Evolutionary conservation across 139 green algal genomes (phyloP), one percentile per base, ranked within the genome.

Genomic region (Yamagishiella unicocca): DNA sequence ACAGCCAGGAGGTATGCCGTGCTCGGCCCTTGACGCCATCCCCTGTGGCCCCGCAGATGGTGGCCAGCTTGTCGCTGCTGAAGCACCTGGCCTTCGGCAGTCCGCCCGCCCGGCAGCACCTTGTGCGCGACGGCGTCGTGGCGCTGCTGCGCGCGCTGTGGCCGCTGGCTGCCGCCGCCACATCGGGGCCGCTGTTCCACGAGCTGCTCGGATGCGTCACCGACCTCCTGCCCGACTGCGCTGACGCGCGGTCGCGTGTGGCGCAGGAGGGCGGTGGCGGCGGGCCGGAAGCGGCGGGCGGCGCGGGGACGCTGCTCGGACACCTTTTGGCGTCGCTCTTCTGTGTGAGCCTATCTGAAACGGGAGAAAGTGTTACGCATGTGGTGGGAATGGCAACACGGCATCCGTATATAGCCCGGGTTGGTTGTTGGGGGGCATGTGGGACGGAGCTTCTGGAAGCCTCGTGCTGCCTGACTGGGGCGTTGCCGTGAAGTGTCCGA

Each of bases 151-250:
- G 77, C 33, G n/a, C 74, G 67, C 43, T 91, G 17, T 93, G 90
- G 90, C 88, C 82, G 50, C 27, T 38, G 67, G 87, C 81, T 3
- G 58, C 58, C 24, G 43, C 84, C n/a, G 40, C 50, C 75, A 89
- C 75, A 6, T 45, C 84, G n/a, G 78, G 74, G 7, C 76, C 89
- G 9, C 85, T 91, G 37, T 78, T 95, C 64, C 91, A 92, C 46
- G 92, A 95, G 90, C 73, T 91, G 79, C 82, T 94, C 27, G 82
- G 84, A 22, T 83, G 92, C 72, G 46, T 93, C 4, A 89, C 62
- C 55, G 93, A 94, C 85, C 38, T 92, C 38, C 45, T 94, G 40
- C 80, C 85, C 1, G 61, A 45, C 62, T 94, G 90, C 67, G 45
- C 85, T 17, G 43, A 88, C 53, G 90, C 90, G 9, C 77, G 89